These are phyloP conservation scores for Coniella lustricola DNA, from an alignment of 2,329 filamentous ascomycete genomes.

Conservation along the genomic window DNA sequence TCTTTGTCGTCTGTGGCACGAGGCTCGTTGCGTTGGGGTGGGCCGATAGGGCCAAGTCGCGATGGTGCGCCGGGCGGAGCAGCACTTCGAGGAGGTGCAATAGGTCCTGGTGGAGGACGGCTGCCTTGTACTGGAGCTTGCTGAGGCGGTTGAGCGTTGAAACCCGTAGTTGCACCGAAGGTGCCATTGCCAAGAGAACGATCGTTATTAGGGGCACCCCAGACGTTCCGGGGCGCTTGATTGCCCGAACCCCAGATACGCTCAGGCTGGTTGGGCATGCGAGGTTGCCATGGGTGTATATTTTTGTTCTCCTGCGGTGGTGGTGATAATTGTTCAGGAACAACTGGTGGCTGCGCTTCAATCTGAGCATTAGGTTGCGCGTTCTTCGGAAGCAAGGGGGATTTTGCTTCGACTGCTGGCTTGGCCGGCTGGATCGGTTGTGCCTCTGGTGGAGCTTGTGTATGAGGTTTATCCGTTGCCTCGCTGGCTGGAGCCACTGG, in stretches of 20 bases:
- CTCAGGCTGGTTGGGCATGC: constrained; percentile 35
- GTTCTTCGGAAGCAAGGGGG: constrained; percentile 16
- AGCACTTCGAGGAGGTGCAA: constrained; percentile 28
- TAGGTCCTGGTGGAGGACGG: constrained; percentile 35
- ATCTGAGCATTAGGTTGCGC: constrained; percentile 13
- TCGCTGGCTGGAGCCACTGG: constrained; percentile 26
- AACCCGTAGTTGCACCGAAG: constrained; percentile 49
- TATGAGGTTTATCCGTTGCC: not conserved
- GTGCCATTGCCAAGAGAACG: constrained; percentile 71
- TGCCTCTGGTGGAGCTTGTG: constrained; percentile 12
- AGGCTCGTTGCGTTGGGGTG: constrained; percentile 19
- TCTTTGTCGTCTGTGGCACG: constrained; percentile 7
- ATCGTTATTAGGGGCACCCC: constrained; percentile 67
- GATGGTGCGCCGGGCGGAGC: constrained; percentile 19
- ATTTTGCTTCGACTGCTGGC: constrained; percentile 16
- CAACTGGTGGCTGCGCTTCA: constrained; percentile 3
- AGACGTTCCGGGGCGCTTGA: constrained; percentile 55
- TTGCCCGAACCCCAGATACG: constrained; percentile 42
- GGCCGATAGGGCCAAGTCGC: constrained; percentile 23
- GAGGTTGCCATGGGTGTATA: constrained; percentile 31
- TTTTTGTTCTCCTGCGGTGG: constrained; percentile 26
- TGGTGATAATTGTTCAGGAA: constrained; percentile 17
- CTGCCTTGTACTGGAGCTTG: constrained; percentile 25
- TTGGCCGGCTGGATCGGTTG: constrained; percentile 20
- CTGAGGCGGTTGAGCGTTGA: constrained; percentile 32